Conservation (phyloP, 352 stramenopile genomes). For the Pythium insidiosum region DNA sequence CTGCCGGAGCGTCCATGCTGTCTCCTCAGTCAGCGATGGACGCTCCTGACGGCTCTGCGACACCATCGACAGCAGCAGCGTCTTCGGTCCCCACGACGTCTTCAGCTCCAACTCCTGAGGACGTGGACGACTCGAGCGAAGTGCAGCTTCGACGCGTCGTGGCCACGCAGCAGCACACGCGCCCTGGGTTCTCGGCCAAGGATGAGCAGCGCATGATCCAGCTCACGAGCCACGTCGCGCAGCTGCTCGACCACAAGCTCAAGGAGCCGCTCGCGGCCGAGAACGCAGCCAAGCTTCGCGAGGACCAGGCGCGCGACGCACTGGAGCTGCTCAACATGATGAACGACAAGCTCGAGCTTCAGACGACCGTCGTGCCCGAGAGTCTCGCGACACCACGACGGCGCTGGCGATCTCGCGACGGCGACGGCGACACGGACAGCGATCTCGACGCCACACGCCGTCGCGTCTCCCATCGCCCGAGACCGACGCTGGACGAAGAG, state of each 20-base stretch:
- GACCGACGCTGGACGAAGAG: neutral
- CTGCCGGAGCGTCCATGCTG: no score
- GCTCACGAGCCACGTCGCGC: constrained; percentile 44
- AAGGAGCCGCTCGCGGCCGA: constrained; percentile 25
- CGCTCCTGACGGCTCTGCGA: neutral
- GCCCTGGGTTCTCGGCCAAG: constrained; percentile 40
- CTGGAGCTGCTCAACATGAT: constrained; percentile 53
- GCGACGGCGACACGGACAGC: neutral
- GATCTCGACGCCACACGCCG: neutral
- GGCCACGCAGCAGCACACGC: constrained; percentile 9
- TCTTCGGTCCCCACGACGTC: neutral
- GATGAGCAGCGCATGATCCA: constrained; percentile 63
- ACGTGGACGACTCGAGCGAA: constrained; percentile 23
- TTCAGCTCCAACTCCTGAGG: neutral
- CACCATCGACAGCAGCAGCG: neutral
- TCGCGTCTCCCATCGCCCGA: neutral
- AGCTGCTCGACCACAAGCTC: constrained; percentile 39
- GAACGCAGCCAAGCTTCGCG: constrained; percentile 29
- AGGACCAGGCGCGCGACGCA: constrained; percentile 35
- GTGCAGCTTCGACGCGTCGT: constrained; percentile 27
- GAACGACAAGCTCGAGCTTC: constrained; percentile 27
- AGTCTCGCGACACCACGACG: neutral
- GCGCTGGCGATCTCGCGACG: neutral
- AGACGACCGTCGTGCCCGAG: constrained; percentile 1
- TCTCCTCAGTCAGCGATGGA: no score